Evolutionary conservation across 495 filamentous ascomycete genomes (phyloP).

Genomic region (Astrothelium macrocarpum): DNA sequence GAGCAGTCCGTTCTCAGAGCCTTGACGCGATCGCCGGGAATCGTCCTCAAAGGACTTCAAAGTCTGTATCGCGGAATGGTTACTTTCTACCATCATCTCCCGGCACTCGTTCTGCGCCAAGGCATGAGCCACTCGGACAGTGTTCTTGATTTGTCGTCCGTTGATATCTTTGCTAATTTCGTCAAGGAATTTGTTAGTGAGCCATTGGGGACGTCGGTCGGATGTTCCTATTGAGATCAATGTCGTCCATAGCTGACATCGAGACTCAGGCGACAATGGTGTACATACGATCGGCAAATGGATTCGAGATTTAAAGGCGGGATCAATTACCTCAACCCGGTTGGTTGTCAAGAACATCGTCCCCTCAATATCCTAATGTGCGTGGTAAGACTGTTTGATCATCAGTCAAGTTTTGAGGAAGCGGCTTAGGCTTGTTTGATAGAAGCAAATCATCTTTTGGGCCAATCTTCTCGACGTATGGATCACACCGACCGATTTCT

Average conservation of each 20-base stretch:
- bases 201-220: background rate
- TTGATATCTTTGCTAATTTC: background rate
- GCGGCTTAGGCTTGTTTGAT: background rate
- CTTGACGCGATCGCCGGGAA: background rate
- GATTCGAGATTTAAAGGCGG: background rate
- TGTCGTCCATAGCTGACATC: background rate
- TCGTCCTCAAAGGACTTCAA: background rate
- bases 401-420: background rate
- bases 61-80: background rate
- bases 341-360: background rate
- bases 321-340: background rate
- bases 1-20: background rate
- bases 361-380: background rate
- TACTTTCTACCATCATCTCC: background rate
- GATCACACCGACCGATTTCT: background rate
- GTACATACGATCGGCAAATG: background rate
- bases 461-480: background rate
- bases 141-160: conserved; percentile 1
- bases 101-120: background rate
- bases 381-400: background rate
- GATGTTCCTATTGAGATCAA: background rate
- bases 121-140: background rate
- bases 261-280: background rate
- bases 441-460: background rate
- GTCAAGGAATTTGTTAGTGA: background rate